Percentiles rank a stretch among this genome's conserved stretches.
These are phyloP conservation scores for Nemania sp. DNA, from an alignment of 2,329 filamentous ascomycete species.

Conservation along the genomic window DNA sequence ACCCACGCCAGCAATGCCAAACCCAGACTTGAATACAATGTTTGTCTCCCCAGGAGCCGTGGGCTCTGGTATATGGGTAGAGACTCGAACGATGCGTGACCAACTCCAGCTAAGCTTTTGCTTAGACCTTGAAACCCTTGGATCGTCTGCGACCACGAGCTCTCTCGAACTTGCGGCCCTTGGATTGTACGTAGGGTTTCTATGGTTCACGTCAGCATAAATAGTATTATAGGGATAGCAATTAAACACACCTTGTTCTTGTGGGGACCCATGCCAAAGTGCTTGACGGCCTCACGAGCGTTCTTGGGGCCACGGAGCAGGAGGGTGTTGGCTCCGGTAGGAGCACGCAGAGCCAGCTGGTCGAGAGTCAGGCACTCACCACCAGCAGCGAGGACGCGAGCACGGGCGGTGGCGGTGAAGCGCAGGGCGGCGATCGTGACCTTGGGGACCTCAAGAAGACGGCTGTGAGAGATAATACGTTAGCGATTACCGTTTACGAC, in stretches of 20 bases:
- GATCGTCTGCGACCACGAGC: conserved; percentile 98
- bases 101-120: conserved; percentile 41
- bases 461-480: too few species aligned
- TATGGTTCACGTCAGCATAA: conserved; percentile 48
- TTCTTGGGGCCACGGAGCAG: conserved; percentile 99
- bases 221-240: neutral
- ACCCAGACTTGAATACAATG: conserved; percentile 40
- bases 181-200: conserved; percentile 97
- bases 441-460: conserved; percentile 87
- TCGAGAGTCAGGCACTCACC: conserved; percentile 96
- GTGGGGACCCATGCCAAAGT: conserved; percentile 98
- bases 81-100: conserved; percentile 38
- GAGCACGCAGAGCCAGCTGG: conserved; percentile 92
- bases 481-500: too few species aligned
- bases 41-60: conserved; percentile 34
- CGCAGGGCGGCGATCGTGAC: conserved; percentile 89
- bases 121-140: conserved; percentile 99
- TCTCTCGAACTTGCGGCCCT: conserved; percentile 99
- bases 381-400: conserved; percentile 89
- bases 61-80: conserved; percentile 38
- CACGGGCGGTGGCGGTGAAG: conserved; percentile 95
- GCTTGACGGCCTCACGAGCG: conserved; percentile 95
- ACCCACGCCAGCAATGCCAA: conserved; percentile 51
- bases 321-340: conserved; percentile 95
- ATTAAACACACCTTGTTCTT: conserved; percentile 78